A percentile compares a stretch with the other conserved stretches of the same genome.
Conservation (phyloP, 306 rosid species). For the Prosopis cineraria region DNA sequence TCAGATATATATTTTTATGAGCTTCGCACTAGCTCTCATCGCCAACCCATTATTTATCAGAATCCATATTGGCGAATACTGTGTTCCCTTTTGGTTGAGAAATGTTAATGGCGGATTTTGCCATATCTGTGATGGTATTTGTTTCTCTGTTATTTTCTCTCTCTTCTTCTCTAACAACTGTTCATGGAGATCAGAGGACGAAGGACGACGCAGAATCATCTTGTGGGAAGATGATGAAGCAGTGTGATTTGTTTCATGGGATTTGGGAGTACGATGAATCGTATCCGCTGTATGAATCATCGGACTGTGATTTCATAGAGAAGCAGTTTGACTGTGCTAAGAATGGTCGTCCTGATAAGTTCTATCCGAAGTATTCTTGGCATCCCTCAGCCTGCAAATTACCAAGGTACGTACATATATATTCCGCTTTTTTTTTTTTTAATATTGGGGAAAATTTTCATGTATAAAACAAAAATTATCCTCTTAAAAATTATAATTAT, state of each 20-base stretch:
- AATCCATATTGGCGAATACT: neutral
- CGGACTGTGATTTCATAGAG: constrained; percentile 62
- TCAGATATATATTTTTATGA: no score
- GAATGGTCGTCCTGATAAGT: constrained; percentile 70
- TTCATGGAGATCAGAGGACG: constrained; percentile 22
- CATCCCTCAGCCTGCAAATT: constrained; percentile 65
- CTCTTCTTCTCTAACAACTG: neutral
- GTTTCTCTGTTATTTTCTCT: neutral
- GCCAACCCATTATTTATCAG: neutral
- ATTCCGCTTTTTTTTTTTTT: neutral
- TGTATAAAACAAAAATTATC: no score
- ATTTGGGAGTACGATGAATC: constrained; percentile 62
- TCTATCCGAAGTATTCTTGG: constrained; percentile 76
- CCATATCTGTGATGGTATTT: neutral
- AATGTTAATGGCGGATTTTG: constrained; percentile 33
- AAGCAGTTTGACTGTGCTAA: constrained; percentile 56
- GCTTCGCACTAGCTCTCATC: no score
- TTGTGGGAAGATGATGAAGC: neutral
- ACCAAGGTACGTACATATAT: constrained; percentile 55
- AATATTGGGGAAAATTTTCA: neutral
- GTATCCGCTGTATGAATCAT: constrained; percentile 59
- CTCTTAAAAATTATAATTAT: no score
- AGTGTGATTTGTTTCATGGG: constrained; percentile 61
- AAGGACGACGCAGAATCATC: neutral
- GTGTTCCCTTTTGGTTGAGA: neutral